phyloP scores from a whole-genome alignment of 345 rosid genomes.

The Bruguiera sexangula region DNA sequence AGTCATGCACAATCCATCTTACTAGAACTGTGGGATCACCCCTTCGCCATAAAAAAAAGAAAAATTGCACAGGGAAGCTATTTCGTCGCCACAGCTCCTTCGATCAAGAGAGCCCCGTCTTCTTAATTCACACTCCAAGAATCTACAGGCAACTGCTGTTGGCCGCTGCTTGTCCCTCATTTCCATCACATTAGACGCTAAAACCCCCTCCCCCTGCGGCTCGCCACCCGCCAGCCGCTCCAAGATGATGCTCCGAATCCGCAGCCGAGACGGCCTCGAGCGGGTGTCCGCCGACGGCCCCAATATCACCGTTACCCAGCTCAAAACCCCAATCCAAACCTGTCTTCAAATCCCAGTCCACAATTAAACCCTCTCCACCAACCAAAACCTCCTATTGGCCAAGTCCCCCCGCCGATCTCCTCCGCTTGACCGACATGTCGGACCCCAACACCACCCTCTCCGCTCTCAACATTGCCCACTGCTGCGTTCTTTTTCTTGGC shows the following conservation, averaged over 20 bases:
- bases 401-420: slow-evolving; percentile 53
- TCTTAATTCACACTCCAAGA: too few species aligned
- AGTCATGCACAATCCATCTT: too few species aligned
- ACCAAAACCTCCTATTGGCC: slow-evolving; percentile 64
- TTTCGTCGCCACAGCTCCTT: too few species aligned
- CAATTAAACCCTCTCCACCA: slow-evolving; percentile 72
- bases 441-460: slow-evolving; percentile 52
- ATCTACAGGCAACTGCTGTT: too few species aligned
- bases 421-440: slow-evolving; percentile 63
- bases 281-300: slow-evolving; percentile 58
- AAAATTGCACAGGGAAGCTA: too few species aligned
- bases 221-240: neutral
- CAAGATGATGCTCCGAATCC: slow-evolving; percentile 76
- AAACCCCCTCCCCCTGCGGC: too few species aligned
- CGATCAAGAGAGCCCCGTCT: too few species aligned
- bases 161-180: too few species aligned
- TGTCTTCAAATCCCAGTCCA: slow-evolving; percentile 77
- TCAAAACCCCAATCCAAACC: slow-evolving; percentile 65
- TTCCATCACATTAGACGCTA: too few species aligned
- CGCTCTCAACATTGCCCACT: slow-evolving; percentile 59
- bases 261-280: slow-evolving; percentile 92
- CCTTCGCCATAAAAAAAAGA: too few species aligned
- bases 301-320: slow-evolving; percentile 50
- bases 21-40: too few species aligned
- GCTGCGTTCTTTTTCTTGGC: slow-evolving; percentile 65